Evolutionary conservation across 2,329 filamentous ascomycete species (phyloP).

Genomic region (Ascochyta viciae-villosae): DNA sequence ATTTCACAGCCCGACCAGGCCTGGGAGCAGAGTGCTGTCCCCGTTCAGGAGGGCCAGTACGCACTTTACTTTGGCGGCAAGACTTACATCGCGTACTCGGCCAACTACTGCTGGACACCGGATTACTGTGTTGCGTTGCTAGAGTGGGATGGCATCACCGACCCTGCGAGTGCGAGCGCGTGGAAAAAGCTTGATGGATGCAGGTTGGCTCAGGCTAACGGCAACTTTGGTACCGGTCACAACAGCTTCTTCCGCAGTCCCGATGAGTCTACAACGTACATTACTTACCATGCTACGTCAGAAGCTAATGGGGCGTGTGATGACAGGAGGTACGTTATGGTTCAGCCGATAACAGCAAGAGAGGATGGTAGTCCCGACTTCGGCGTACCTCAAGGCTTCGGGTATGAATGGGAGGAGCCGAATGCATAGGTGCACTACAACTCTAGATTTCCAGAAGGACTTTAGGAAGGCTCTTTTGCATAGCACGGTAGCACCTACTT

Average conservation of each 20-base stretch:
- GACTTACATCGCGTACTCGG: conserved; percentile 62
- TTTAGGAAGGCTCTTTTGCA: no score
- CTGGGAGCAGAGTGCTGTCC: conserved; percentile 59
- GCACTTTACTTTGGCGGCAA: conserved; percentile 62
- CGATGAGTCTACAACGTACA: conserved; percentile 61
- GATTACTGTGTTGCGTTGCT: conserved; percentile 62
- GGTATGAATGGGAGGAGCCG: not conserved
- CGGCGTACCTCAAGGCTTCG: conserved; percentile 40
- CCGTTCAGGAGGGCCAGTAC: conserved; percentile 64
- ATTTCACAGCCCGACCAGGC: conserved; percentile 59
- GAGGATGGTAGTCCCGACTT: conserved; percentile 62
- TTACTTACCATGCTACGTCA: conserved; percentile 63
- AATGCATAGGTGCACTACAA: not conserved
- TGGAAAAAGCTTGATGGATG: conserved; percentile 62
- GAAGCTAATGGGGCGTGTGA: conserved; percentile 60
- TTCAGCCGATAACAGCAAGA: conserved; percentile 60
- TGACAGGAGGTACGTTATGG: conserved; percentile 61
- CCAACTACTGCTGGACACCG: conserved; percentile 64
- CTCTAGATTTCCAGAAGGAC: no score
- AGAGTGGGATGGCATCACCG: conserved; percentile 58
- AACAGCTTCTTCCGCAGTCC: conserved; percentile 66
- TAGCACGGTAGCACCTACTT: no score
- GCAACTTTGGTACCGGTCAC: conserved; percentile 64
- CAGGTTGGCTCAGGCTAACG: conserved; percentile 60
- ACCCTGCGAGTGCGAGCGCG: conserved; percentile 53